phyloP scores from a whole-genome alignment of 192 early-diverging fungal species.

The Oehlia diaphana region DNA sequence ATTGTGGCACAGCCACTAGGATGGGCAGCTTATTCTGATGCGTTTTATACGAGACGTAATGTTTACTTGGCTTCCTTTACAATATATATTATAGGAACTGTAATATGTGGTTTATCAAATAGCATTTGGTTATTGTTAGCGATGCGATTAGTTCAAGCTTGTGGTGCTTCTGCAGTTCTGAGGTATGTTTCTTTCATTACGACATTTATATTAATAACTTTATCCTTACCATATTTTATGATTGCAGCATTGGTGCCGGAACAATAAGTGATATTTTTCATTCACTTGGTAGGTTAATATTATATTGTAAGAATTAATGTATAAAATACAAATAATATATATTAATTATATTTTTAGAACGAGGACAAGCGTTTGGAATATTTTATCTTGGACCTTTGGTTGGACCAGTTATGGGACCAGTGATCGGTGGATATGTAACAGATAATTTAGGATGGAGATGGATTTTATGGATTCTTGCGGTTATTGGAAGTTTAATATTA shows the following conservation, averaged over 20 bases:
- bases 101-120: conserved; percentile 32
- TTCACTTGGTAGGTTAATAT: neutral
- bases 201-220: no score
- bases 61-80: conserved; percentile 41
- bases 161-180: conserved; percentile 36
- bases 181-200: neutral
- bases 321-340: neutral
- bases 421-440: no score
- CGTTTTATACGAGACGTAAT: conserved; percentile 32
- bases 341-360: conserved; percentile 15
- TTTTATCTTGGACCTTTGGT: conserved; percentile 29
- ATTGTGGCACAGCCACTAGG: conserved; percentile 38
- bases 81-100: conserved; percentile 39
- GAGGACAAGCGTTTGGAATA: conserved; percentile 40
- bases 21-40: conserved; percentile 43
- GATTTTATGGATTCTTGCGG: no score
- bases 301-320: neutral
- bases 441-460: no score
- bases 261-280: conserved; percentile 36
- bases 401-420: no score
- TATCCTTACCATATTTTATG: no score
- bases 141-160: conserved; percentile 41
- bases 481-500: no score
- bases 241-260: conserved; percentile 31
- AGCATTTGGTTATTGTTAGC: conserved; percentile 42